Percentiles rank a stretch among this genome's conserved stretches.
These are phyloP conservation scores for Colletotrichum noveboracense DNA, from an alignment of 2,329 filamentous ascomycete genomes.

Conservation along the genomic window DNA sequence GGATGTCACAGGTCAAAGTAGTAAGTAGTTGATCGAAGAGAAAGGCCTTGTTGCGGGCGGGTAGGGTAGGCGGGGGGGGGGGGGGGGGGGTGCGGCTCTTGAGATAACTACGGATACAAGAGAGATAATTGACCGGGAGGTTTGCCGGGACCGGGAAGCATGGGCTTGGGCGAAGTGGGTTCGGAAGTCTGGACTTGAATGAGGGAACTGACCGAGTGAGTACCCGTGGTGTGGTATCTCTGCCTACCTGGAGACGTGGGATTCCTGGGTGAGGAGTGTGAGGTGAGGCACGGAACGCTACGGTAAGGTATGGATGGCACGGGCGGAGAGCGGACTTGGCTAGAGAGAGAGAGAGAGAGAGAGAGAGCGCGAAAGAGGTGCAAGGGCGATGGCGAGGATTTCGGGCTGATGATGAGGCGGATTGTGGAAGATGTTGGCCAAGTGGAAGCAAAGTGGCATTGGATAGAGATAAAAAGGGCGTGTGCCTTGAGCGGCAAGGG, in stretches of 20 bases:
- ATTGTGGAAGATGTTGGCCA: not conserved
- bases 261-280: not conserved
- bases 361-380: not conserved
- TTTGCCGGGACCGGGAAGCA: conserved; percentile 4
- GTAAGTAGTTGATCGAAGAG: not conserved
- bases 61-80: not conserved
- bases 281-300: not conserved
- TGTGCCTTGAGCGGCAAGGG: not conserved
- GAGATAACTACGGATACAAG: not conserved
- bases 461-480: not conserved
- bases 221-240: not conserved
- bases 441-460: not conserved
- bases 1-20: not conserved
- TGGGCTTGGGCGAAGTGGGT: not conserved
- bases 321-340: not conserved
- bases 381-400: not conserved
- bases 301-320: not conserved
- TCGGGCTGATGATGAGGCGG: not conserved
- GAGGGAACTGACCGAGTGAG: not conserved
- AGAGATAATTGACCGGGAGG: not conserved
- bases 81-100: not conserved
- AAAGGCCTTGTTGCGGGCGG: not conserved
- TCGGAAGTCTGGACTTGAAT: not conserved
- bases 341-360: not conserved
- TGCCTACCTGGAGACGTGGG: not conserved